Base-by-base conservation (phyloP, 306 rosid species). In the Citrullus mucosospermus region DNA sequence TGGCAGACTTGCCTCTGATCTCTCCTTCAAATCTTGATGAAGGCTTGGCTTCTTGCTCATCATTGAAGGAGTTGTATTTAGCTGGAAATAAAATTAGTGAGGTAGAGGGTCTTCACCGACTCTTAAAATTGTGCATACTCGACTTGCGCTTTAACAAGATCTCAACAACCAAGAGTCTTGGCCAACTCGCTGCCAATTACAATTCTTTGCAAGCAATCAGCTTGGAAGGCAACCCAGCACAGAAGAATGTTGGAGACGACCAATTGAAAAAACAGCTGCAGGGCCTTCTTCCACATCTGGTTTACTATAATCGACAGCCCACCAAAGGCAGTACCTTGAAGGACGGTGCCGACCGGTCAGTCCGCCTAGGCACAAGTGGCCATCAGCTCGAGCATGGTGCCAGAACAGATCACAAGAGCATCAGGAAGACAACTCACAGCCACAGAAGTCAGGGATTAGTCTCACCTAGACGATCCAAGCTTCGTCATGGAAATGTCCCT, bases 91-190 rank as follows among this genome's bases (percentile, higher is more conserved):
- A 92, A 79, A 92, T 95, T 75, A 89, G 97, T 6, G 99, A 95
- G 84, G 97, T 95, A 8, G 99, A 95, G 88, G 97, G 99, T 81
- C 90, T 95, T 78, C 99, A 95, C 87, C 97, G 99, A 39, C 90
- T 95, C 46, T 82, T 95, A 82, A 95, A 95, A 85, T 76, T 95
- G 81, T 84, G 82, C n/a, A 81, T 92, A 72, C 83, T 92, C 80
- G 97, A 96, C 85, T 87, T 96, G 62, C 93, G 99, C 22, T 90
- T 86, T 38, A 96, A 96, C 86, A 92, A 92, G 81, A 85, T 96
- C 79, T 96, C 99, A 10, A 96, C 98, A 14, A 86, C 91, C n/a
- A 96, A 96, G 82, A 89, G 96, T 79, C 92, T 96, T 12, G 98
- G 97, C 74, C 99, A 92, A 69, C 97, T 92, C 66, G 99, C 98